Conservation (phyloP, 1,284 basidiomycete species). For the Naganishia sp. region DNA sequence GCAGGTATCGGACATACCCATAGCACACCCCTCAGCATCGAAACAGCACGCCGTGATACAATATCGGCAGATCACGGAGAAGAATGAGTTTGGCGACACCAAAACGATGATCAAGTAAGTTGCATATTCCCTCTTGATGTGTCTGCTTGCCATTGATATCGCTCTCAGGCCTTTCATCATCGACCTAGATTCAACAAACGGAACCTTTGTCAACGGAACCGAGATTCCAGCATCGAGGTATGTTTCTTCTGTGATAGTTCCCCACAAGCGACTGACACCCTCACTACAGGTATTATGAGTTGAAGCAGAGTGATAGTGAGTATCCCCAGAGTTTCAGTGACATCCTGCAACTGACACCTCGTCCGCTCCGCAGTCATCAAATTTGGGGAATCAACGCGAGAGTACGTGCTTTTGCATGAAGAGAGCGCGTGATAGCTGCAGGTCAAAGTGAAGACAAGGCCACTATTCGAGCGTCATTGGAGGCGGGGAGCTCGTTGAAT, state of each 20-base stretch:
- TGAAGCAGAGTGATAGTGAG: constrained; percentile 82
- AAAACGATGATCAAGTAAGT: constrained; percentile 77
- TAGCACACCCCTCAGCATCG: constrained; percentile 95
- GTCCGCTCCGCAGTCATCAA: constrained; percentile 69
- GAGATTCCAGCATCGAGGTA: constrained; percentile 74
- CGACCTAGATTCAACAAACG: constrained; percentile 95
- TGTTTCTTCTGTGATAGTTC: constrained; percentile 4
- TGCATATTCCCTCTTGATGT: not conserved
- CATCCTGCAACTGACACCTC: not conserved
- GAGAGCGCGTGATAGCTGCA: constrained; percentile 52
- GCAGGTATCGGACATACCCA: constrained; percentile 73
- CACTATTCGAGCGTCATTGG: no score
- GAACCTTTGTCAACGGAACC: constrained; percentile 85
- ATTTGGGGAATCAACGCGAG: constrained; percentile 80
- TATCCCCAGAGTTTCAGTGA: constrained; percentile 6
- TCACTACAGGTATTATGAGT: constrained; percentile 71
- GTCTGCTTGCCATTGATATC: not conserved
- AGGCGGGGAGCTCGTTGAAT: no score
- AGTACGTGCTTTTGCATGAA: constrained; percentile 86
- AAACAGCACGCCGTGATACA: constrained; percentile 98
- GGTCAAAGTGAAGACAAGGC: no score
- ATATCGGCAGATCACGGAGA: constrained; percentile 80
- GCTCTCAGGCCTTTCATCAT: constrained; percentile 81
- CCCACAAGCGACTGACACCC: not conserved
- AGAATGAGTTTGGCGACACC: constrained; percentile 81